Evolutionary conservation across 2,329 filamentous ascomycete species (phyloP).

Genomic region (Coniochaeta prunicola): DNA sequence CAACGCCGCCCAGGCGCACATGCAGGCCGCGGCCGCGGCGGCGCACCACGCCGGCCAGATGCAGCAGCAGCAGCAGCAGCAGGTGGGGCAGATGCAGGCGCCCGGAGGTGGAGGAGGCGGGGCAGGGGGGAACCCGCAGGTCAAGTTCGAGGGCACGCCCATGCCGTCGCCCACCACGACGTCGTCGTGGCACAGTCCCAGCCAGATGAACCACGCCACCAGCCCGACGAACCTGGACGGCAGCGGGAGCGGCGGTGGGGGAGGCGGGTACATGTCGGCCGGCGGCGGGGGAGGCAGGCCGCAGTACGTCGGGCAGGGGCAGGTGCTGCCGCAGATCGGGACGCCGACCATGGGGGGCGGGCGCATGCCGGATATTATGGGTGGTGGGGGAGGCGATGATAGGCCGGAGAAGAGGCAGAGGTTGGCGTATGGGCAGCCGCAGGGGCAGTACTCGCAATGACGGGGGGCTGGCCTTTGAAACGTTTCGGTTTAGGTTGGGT

Average conservation of each 20-base stretch:
- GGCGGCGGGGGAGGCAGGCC: too few species aligned
- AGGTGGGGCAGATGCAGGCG: conserved; percentile 19
- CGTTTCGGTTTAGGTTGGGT: background rate
- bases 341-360: conserved; percentile 23
- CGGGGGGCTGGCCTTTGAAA: background rate
- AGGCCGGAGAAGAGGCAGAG: conserved; percentile 46
- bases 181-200: conserved; percentile 43
- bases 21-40: background rate
- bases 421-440: conserved; percentile 30
- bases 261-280: conserved; percentile 29
- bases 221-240: conserved; percentile 41
- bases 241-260: conserved; percentile 17
- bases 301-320: conserved; percentile 26
- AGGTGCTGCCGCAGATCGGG: conserved; percentile 25
- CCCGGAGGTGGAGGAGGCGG: conserved; percentile 21
- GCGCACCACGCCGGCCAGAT: background rate
- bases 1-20: conserved; percentile 10
- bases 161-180: conserved; percentile 45
- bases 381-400: conserved; percentile 23
- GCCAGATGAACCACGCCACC: conserved; percentile 42
- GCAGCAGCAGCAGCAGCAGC: conserved; percentile 13
- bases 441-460: conserved; percentile 31
- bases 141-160: conserved; percentile 49
- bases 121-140: too few species aligned
- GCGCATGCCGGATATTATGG: conserved; percentile 23